phyloP scores from a whole-genome alignment of 257 asterid genomes.

The Solanum peruvianum region DNA sequence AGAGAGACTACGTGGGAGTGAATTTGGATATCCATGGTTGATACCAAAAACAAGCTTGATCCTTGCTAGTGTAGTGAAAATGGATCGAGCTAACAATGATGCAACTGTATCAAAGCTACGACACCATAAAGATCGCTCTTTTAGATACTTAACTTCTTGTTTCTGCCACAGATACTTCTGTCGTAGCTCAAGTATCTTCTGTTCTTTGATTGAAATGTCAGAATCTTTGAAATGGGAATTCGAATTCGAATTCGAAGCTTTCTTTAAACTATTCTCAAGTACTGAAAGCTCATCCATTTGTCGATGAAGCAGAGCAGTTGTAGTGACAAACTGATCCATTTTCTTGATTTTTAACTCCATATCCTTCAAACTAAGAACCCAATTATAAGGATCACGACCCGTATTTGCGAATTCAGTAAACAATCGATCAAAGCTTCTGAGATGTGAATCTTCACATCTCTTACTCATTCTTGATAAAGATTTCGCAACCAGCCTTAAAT shows the following conservation, averaged over 20 bases:
- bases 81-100: constrained; percentile 39
- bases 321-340: constrained; percentile 38
- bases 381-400: constrained; percentile 49
- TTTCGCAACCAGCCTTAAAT: constrained; percentile 36
- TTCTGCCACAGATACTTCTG: constrained; percentile 75
- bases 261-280: constrained; percentile 41
- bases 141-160: constrained; percentile 63
- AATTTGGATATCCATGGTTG: constrained; percentile 25
- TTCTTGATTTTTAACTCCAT: constrained; percentile 49
- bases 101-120: constrained; percentile 67
- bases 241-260: constrained; percentile 12
- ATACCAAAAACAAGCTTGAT: constrained; percentile 80
- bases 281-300: constrained; percentile 62
- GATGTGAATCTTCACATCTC: constrained; percentile 51
- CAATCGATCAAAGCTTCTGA: constrained; percentile 43
- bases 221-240: constrained; percentile 4
- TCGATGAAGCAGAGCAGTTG: constrained; percentile 42
- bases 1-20: constrained; percentile 66
- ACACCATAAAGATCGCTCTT: constrained; percentile 69
- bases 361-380: constrained; percentile 53
- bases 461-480: constrained; percentile 47
- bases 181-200: constrained; percentile 42
- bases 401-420: constrained; percentile 55
- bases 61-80: constrained; percentile 60
- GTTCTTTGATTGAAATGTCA: constrained; percentile 25